phyloP scores from a whole-genome alignment of 805 yeast species.

The Ogataea philodendri region DNA sequence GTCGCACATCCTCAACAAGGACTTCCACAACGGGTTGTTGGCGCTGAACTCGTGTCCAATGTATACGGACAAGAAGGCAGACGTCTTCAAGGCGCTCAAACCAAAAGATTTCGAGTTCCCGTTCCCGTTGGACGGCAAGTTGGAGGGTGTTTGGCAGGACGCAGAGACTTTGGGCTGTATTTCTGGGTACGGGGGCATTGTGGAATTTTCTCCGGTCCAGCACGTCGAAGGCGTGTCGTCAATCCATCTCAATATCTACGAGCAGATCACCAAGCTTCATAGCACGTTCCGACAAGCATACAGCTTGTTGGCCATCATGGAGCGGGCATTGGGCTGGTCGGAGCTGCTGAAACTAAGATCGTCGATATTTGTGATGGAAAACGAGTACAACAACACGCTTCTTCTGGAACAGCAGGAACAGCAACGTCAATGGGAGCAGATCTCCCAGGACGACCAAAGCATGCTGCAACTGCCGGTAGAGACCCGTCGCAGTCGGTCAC shows the following conservation, averaged over 20 bases:
- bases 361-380: conserved; percentile 76
- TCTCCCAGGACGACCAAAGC: conserved; percentile 3
- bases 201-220: conserved; percentile 31
- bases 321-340: conserved; percentile 80
- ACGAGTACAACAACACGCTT: conserved; percentile 46
- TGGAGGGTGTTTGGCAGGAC: conserved; percentile 48
- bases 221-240: conserved; percentile 48
- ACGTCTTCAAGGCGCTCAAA: conserved; percentile 42
- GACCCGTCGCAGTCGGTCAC: conserved; percentile 17
- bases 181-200: conserved; percentile 35
- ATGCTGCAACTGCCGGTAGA: conserved; percentile 8
- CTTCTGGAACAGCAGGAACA: conserved; percentile 20
- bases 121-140: conserved; percentile 52
- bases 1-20: conserved; percentile 54
- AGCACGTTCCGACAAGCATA: conserved; percentile 62
- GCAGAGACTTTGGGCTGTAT: conserved; percentile 33
- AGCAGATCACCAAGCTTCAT: conserved; percentile 44
- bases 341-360: conserved; percentile 63
- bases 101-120: conserved; percentile 48
- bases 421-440: conserved; percentile 11
- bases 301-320: conserved; percentile 65
- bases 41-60: conserved; percentile 77
- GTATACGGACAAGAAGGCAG: conserved; percentile 47
- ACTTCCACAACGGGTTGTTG: conserved; percentile 58
- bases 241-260: conserved; percentile 45